These are phyloP conservation scores for Wickerhamomyces chambardii DNA, from an alignment of 805 yeast genomes.

Conservation along the genomic window DNA sequence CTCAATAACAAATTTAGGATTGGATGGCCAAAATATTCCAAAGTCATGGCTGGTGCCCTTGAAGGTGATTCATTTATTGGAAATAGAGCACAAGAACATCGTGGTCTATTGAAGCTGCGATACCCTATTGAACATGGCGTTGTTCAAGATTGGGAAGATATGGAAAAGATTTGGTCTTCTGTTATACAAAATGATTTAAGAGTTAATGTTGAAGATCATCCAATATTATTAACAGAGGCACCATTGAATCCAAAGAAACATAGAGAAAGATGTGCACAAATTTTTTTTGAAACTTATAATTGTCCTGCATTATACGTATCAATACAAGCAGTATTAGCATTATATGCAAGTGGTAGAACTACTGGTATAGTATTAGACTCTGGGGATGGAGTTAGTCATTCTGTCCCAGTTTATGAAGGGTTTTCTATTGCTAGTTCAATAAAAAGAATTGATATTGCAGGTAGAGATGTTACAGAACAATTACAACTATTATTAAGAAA, in stretches of 20 bases:
- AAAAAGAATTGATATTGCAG: conserved; percentile 73
- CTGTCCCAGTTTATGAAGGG: conserved; percentile 88
- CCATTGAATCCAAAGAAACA: conserved; percentile 79
- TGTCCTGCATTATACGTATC: conserved; percentile 92
- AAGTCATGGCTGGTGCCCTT: conserved; percentile 68
- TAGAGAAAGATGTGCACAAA: conserved; percentile 84
- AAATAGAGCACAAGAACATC: conserved; percentile 55
- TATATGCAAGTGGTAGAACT: conserved; percentile 85
- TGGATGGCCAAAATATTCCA: conserved; percentile 79
- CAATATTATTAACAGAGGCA: conserved; percentile 80
- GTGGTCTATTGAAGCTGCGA: conserved; percentile 66
- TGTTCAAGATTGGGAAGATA: conserved; percentile 75
- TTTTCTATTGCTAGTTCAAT: conserved; percentile 69
- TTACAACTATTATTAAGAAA: conserved; percentile 62
- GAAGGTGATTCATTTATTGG: conserved; percentile 72
- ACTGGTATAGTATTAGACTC: conserved; percentile 85
- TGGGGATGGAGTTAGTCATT: conserved; percentile 90
- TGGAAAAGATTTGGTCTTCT: conserved; percentile 76
- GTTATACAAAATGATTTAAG: conserved; percentile 50
- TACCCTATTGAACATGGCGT: conserved; percentile 80
- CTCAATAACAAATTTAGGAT: conserved; percentile 22
- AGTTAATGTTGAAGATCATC: conserved; percentile 70
- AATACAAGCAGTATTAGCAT: conserved; percentile 78
- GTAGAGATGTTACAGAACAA: conserved; percentile 75
- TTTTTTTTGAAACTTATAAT: conserved; percentile 83